Base-by-base conservation (phyloP, 225 moss, liverwort and hornwort species). In the Antitrichia curtipendula region DNA sequence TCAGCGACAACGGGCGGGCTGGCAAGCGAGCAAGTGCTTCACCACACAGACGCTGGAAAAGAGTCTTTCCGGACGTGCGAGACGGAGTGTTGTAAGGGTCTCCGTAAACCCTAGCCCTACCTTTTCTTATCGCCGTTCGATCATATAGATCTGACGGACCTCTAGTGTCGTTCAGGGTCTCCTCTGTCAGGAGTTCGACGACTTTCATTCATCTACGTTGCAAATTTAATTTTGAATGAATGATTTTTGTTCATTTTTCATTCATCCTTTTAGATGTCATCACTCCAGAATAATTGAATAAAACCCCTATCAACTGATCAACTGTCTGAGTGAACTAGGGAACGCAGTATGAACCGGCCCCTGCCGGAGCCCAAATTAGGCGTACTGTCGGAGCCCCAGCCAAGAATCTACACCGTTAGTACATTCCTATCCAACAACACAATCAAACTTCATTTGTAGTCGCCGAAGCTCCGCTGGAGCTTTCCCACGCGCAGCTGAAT, bases 41-140 rank as follows among this genome's bases (percentile, higher is more conserved):
- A 11, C 73, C 43, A 88, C 88, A 64, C 81, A 53, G 81, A 84
- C 71, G 90, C 89, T 89, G 88, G 70, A 61, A 92, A 88, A 92
- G 78, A 88, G 86, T 23, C 16, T 2, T 0, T 0, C 5, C 2
- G 2, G 1, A 4, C 41, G 16, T 61, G 89, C 75, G n/a, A 81
- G 89, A 72, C 62, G 77, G 16, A 83, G n/a, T 72, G 89, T 86
- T 89, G 86, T 89, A 89, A 56, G 80, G 22, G 61, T 36, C 85
- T 62, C 62, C 43, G 23, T 71, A 24, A 89, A 34, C 88, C 92
- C 91, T 89, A 92, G 84, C 7, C 65, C 12, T 54, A 38, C 24
- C 36, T 47, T 28, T 16, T 6, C 29, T 28, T 8, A 21, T 3
- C 22, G 29, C 89, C 92, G 76, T 87, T 54, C 59, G 91, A 91